These are phyloP conservation scores for Penicillium sp. DNA, from an alignment of 2,329 filamentous ascomycete genomes.

Conservation along the genomic window DNA sequence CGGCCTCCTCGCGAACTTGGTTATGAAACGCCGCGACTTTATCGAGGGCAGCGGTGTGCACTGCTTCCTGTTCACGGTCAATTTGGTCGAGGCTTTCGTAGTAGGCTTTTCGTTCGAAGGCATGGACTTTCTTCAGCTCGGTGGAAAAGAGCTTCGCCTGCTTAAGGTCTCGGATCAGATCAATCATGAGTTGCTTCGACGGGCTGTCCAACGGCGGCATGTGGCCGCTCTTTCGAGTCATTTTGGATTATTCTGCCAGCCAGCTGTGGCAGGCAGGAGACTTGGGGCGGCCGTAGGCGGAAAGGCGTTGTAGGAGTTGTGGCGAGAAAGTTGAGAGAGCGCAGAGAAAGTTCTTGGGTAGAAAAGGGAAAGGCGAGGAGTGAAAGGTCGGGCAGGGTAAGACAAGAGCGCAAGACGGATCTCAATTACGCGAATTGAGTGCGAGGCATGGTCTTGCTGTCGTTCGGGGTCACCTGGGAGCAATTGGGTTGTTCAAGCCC, in stretches of 20 bases:
- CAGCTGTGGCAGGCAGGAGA: background rate
- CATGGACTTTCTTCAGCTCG: constrained; percentile 45
- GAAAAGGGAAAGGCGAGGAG: background rate
- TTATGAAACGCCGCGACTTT: constrained; percentile 66
- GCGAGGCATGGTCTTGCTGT: background rate
- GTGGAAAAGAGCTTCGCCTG: constrained; percentile 41
- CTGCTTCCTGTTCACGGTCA: constrained; percentile 60
- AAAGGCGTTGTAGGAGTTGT: background rate
- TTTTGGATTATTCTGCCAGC: constrained; percentile 4
- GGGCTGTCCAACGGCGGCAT: constrained; percentile 37
- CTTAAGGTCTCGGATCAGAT: constrained; percentile 42
- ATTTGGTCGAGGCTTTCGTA: constrained; percentile 62
- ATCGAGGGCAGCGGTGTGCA: constrained; percentile 64
- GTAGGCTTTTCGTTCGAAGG: constrained; percentile 45
- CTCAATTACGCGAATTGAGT: background rate
- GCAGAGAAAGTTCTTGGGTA: background rate
- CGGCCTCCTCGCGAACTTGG: constrained; percentile 57
- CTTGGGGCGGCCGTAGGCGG: background rate
- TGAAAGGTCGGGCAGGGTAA: background rate
- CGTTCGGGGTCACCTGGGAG: background rate
- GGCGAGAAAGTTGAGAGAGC: background rate
- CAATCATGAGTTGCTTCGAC: constrained; percentile 40
- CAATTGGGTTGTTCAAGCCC: background rate
- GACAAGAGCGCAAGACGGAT: background rate
- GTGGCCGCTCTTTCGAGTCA: constrained; percentile 29